phyloP scores from a whole-genome alignment of 2,329 filamentous ascomycete species.

The Teratosphaeria destructans region DNA sequence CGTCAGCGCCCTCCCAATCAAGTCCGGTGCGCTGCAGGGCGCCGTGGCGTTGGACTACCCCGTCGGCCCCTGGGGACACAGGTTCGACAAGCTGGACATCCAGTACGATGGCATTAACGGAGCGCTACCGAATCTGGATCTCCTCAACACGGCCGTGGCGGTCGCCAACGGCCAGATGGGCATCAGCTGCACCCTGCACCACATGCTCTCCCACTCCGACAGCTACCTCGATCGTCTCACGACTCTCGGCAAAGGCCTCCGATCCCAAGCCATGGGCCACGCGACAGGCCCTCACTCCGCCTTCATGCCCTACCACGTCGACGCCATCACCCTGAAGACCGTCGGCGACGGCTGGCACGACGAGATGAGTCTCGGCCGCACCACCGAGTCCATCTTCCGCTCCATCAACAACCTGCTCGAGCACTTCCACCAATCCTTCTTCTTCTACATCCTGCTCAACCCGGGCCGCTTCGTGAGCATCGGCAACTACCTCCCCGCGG shows the following conservation, averaged over 20 bases:
- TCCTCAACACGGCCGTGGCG: slow-evolving; percentile 85
- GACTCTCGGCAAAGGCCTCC: slow-evolving; percentile 86
- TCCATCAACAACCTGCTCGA: slow-evolving; percentile 94
- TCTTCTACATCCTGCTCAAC: slow-evolving; percentile 94
- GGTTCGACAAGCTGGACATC: slow-evolving; percentile 81
- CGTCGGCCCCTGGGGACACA: slow-evolving; percentile 54
- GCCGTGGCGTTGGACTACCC: slow-evolving; percentile 91
- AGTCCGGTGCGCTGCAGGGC: slow-evolving; percentile 86
- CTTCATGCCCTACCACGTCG: slow-evolving; percentile 96
- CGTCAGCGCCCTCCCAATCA: slow-evolving; percentile 70
- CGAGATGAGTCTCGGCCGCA: slow-evolving; percentile 87
- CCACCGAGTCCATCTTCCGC: slow-evolving; percentile 81
- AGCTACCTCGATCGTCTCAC: slow-evolving; percentile 70
- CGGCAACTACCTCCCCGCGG: slow-evolving; percentile 89
- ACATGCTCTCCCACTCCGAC: slow-evolving; percentile 69
- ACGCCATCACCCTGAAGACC: slow-evolving; percentile 86
- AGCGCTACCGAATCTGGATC: slow-evolving; percentile 86
- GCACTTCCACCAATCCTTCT: slow-evolving; percentile 96
- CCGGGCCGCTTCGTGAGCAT: slow-evolving; percentile 92
- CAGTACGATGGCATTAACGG: slow-evolving; percentile 94
- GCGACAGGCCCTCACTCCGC: slow-evolving; percentile 85
- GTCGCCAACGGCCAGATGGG: slow-evolving; percentile 90
- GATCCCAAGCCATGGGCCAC: slow-evolving; percentile 80
- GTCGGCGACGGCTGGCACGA: slow-evolving; percentile 92
- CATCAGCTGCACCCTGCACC: slow-evolving; percentile 71